Evolutionary conservation across 257 asterid species (phyloP).

Genomic region (Fraxinus excelsior): DNA sequence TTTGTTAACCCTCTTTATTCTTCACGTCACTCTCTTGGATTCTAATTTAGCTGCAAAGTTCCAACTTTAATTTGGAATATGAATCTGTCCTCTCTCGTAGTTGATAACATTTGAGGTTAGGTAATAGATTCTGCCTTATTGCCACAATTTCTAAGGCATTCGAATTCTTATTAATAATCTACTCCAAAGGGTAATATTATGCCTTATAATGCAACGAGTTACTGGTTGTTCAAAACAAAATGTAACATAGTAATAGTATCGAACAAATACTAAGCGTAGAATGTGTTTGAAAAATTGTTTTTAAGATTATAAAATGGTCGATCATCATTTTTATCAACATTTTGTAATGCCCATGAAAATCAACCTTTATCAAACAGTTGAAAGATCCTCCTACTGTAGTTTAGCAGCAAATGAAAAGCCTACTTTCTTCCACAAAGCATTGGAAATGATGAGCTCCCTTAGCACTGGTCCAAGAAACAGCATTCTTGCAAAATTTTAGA

Average conservation of each 20-base stretch:
- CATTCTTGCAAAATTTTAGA: background rate
- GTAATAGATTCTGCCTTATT: slow-evolving; percentile 2
- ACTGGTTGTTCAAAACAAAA: background rate
- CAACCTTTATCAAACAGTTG: no score
- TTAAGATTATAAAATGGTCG: no score
- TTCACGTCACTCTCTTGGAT: slow-evolving; percentile 2
- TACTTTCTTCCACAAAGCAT: background rate
- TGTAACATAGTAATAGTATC: no score
- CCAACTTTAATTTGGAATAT: slow-evolving; percentile 3
- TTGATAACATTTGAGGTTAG: background rate
- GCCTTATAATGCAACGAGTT: background rate
- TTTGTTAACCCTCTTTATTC: slow-evolving; percentile 15
- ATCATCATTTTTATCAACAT: no score
- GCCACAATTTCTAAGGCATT: background rate
- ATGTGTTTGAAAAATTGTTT: no score
- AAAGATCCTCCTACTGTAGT: background rate
- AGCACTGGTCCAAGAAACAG: background rate
- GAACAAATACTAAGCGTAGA: no score
- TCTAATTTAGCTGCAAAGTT: background rate
- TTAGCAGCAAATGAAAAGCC: background rate
- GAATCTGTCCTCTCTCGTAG: slow-evolving; percentile 12
- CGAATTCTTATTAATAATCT: background rate
- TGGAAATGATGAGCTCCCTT: background rate
- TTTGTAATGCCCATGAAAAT: no score
- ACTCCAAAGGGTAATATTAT: background rate